Conservation (phyloP, 2,329 filamentous ascomycete genomes). For the Rutstroemia sp. region DNA sequence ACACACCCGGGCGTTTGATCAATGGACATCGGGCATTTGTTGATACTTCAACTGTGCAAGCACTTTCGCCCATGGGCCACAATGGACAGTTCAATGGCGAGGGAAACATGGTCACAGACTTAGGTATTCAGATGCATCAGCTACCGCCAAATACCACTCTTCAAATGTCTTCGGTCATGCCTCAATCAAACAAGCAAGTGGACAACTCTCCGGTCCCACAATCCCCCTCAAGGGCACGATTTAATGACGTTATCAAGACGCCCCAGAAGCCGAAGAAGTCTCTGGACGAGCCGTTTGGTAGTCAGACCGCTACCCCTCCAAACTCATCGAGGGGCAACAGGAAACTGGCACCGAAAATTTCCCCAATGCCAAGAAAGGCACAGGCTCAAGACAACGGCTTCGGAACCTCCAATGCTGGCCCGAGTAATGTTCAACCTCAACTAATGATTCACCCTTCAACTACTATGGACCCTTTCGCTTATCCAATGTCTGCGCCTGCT, state of each 20-base stretch:
- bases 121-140: slow-evolving; percentile 56
- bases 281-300: slow-evolving; percentile 27
- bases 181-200: slow-evolving; percentile 46
- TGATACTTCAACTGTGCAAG: slow-evolving; percentile 21
- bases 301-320: slow-evolving; percentile 53
- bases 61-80: slow-evolving; percentile 23
- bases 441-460: slow-evolving; percentile 42
- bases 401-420: slow-evolving; percentile 16
- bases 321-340: slow-evolving; percentile 49
- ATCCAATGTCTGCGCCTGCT: slow-evolving; percentile 52
- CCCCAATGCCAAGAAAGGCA: slow-evolving; percentile 28
- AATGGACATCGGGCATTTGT: slow-evolving; percentile 23
- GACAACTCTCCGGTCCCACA: slow-evolving; percentile 47
- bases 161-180: slow-evolving; percentile 46
- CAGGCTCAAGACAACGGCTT: slow-evolving; percentile 24
- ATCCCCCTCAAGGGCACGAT: slow-evolving; percentile 16
- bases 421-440: slow-evolving; percentile 34
- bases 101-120: slow-evolving; percentile 42
- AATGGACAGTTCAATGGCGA: slow-evolving; percentile 44
- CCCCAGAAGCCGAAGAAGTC: slow-evolving; percentile 33
- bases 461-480: slow-evolving; percentile 50
- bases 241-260: slow-evolving; percentile 33
- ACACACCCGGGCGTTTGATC: slow-evolving; percentile 52
- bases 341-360: slow-evolving; percentile 41
- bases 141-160: slow-evolving; percentile 46